These are phyloP conservation scores for Lactarius sanguifluus DNA, from an alignment of 768 basidiomycete genomes.

Conservation along the genomic window DNA sequence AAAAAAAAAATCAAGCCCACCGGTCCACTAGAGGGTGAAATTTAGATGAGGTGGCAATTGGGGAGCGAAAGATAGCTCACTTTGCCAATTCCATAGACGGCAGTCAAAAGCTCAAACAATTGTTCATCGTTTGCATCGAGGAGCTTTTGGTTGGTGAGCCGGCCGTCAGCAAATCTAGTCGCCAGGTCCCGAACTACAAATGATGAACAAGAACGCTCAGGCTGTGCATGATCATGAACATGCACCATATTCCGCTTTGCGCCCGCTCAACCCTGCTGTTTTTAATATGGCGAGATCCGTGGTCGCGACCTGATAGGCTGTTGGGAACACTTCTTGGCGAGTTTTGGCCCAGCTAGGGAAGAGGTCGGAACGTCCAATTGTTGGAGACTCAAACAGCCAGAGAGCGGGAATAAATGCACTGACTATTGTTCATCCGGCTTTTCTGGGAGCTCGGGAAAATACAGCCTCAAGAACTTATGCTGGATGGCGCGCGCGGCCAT, in stretches of 20 bases:
- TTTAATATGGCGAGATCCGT: slow-evolving; percentile 60
- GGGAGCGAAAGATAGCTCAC: slow-evolving; percentile 41
- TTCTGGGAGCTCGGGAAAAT: slow-evolving; percentile 71
- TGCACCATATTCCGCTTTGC: slow-evolving; percentile 91
- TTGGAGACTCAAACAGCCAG: slow-evolving; percentile 15
- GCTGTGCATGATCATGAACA: slow-evolving; percentile 2
- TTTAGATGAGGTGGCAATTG: neutral
- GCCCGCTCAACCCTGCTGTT: slow-evolving; percentile 71
- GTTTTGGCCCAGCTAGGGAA: slow-evolving; percentile 22
- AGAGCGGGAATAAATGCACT: slow-evolving; percentile 30
- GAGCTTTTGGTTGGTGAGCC: slow-evolving; percentile 71
- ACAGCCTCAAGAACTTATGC: slow-evolving; percentile 76
- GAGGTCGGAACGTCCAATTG: neutral
- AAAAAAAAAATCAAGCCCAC: slow-evolving; percentile 36
- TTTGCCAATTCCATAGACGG: slow-evolving; percentile 76
- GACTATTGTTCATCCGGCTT: slow-evolving; percentile 53
- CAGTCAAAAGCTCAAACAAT: slow-evolving; percentile 69
- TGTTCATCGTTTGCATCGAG: slow-evolving; percentile 73
- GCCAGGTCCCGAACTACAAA: slow-evolving; percentile 73
- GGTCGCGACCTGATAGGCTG: slow-evolving; percentile 62
- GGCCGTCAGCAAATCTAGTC: slow-evolving; percentile 73
- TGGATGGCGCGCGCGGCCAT: slow-evolving; percentile 80
- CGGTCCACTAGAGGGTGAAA: slow-evolving; percentile 53
- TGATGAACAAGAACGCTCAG: neutral
- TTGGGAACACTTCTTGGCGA: slow-evolving; percentile 54